Base-by-base conservation (phyloP, 2,329 filamentous ascomycete species). In the Neonectria sp. region DNA sequence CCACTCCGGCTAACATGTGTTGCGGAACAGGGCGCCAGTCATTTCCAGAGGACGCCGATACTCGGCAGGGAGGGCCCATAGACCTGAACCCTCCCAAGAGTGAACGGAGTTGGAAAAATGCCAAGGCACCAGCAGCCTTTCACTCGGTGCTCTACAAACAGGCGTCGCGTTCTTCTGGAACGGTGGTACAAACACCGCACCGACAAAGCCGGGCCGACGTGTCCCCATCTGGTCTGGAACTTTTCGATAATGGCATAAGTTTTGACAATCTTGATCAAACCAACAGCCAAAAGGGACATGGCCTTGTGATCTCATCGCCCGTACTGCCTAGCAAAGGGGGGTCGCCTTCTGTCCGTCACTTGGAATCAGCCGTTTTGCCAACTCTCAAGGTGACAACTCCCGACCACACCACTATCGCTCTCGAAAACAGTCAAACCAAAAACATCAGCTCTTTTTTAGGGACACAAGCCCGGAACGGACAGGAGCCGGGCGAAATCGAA, bases 401-500 rank as follows among this genome's bases (percentile, higher is more conserved):
- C 6, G 6, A n/a, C 53, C 43, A 48, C 21, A 45, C 6, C 17
- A 4, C 31, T 13, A 37, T 37, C 43, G 17, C 46, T 29, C 59
- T 29, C 11, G 51, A 66, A 33, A 43, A 68, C 24, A 31, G 61
- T 12, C 25, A 58, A 49, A 62, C 11, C 8, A 49, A 48, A 49
- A 40, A 35, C 12, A n/a, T 21, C n/a, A 12, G 40, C 15, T 55
- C 71, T 78, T 84, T 84, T 83, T 84, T 84, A 83, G 81, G 67
- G 67, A 64, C 68, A 56, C 52, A 56, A 61, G 66, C 65, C 69
- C 60, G 48, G 68, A 60, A 37, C 57, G 59, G 60, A 25, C 24
- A 33, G 60, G 55, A 72, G 15, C 68, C 65, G 40, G 68, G 68
- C 71, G 66, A 68, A 60, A 56, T 48, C 45, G 29, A 37, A 65